Evolutionary conservation across 139 green algal genomes (phyloP), one percentile per base, ranked within the genome.

Genomic region (Spirogloea muscicola): DNA sequence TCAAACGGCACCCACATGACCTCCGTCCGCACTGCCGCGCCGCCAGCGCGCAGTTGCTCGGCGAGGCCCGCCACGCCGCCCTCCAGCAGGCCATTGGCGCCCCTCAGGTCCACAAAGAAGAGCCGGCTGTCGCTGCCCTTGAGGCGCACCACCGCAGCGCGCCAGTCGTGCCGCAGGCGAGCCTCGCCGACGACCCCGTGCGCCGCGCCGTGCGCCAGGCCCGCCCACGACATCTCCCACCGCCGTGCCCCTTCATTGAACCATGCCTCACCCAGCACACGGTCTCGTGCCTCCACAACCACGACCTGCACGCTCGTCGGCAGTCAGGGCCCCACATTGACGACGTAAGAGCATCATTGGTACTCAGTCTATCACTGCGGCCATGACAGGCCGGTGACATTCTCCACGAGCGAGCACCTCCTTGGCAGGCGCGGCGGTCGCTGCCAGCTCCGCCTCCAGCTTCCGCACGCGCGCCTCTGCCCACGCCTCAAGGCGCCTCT

Each of bases 71-170:
- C n/a, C n/a, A n/a, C n/a, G n/a, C n/a, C n/a, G n/a, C n/a, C n/a
- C n/a, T n/a, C n/a, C 52, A 74, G 34, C 13, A 36, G 21, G 25
- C 37, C 65, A 18, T 41, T 34, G 2, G 21, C 41, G 44, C 65
- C 65, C 16, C 65, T 44, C 3, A 74, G 44, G n/a, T 74, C 65
- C 25, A 74, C 65, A 1, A 69, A 74, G 44, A 67, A 74, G 38
- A 33, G 36, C 27, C 44, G 42, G 39, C 43, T 16, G 18, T 74
- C 65, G n/a, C n/a, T n/a, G 34, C 29, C 65, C 18, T 74, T 70
- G 34, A 74, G 44, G 34, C n/a, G 34, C 5, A 74, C 16, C 18
- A 46, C 33, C 18, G 52, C 52, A n/a, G 65, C 65, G 36, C 51
- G 65, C 6, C 52, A 39, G 38, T 74, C 65, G 1, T 74, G 65